A percentile compares a stretch with the other conserved stretches of the same genome.
phyloP scores from a whole-genome alignment of 2,329 filamentous ascomycete species.

The Xylariaceae sp. region DNA sequence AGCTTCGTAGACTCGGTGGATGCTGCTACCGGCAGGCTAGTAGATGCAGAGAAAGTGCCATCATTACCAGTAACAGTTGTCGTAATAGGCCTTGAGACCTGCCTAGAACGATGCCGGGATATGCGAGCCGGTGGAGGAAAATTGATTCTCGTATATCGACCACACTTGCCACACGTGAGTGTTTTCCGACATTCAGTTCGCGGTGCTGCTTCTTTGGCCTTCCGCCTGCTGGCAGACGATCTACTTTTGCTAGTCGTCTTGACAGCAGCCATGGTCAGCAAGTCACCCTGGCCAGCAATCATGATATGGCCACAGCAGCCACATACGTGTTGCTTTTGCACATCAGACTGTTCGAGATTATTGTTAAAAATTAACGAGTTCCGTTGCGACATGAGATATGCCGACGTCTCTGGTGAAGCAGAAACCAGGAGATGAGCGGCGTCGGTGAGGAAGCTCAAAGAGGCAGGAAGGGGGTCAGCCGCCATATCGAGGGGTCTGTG shows the following conservation, averaged over 20 bases:
- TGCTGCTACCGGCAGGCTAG: conserved; percentile 6
- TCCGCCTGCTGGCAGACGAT: background rate
- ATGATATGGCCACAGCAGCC: conserved; percentile 66
- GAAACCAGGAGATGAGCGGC: conserved; percentile 62
- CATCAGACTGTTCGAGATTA: conserved; percentile 50
- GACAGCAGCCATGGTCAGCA: conserved; percentile 46
- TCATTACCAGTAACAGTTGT: background rate
- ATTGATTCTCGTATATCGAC: conserved; percentile 48
- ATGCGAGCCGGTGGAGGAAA: conserved; percentile 47
- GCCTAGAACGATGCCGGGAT: conserved; percentile 35
- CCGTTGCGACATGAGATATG: conserved; percentile 62
- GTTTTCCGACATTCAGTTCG: conserved; percentile 42
- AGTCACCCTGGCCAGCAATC: conserved; percentile 55
- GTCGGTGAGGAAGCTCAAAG: conserved; percentile 57
- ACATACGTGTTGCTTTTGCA: conserved; percentile 62
- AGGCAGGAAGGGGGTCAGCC: conserved; percentile 34
- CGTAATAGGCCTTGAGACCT: conserved; percentile 27
- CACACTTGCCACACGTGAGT: conserved; percentile 54
- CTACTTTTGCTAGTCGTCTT: conserved; percentile 55
- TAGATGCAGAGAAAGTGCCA: background rate
- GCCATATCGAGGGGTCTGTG: conserved; percentile 22
- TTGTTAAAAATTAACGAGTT: conserved; percentile 56
- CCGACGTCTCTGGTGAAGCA: conserved; percentile 61
- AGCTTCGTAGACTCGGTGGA: conserved; percentile 40
- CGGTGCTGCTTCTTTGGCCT: background rate